These are phyloP conservation scores for Sugiyamaella qingdaonensis DNA, from an alignment of 805 yeast species.

Conservation along the genomic window DNA sequence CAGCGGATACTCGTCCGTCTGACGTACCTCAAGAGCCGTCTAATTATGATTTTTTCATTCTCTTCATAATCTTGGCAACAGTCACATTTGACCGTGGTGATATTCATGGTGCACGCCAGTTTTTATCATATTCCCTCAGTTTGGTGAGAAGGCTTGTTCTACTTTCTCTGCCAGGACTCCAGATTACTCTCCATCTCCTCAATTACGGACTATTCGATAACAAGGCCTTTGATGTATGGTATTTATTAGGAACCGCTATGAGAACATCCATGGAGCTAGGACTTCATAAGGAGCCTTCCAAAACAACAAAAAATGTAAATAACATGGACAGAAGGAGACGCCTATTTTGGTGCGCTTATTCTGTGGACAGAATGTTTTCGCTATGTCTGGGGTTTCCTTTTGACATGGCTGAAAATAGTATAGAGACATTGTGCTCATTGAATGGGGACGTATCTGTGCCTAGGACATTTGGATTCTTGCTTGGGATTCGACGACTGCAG, in stretches of 20 bases:
- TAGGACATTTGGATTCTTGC: not conserved
- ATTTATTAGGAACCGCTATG: constrained; percentile 11
- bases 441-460: not conserved
- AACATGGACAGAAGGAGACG: constrained; percentile 6
- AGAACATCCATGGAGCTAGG: constrained; percentile 14
- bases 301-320: not conserved
- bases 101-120: not conserved
- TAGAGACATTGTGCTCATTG: constrained; percentile 1
- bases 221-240: constrained; percentile 7
- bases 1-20: not conserved
- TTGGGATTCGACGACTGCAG: not conserved
- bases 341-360: constrained; percentile 14
- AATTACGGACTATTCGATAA: constrained; percentile 5
- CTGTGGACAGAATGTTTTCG: constrained; percentile 11
- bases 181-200: constrained; percentile 7
- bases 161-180: constrained; percentile 8
- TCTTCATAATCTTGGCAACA: constrained; percentile 11
- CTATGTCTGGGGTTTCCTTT: constrained; percentile 8
- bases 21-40: not conserved
- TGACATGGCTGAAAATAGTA: constrained; percentile 14
- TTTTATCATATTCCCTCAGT: constrained; percentile 5
- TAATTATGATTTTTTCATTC: constrained; percentile 9
- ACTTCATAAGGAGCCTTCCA: constrained; percentile 12
- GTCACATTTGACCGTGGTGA: constrained; percentile 3
- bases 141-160: not conserved